Percentiles rank a stretch among this genome's conserved stretches.
Evolutionary conservation across 371 early-diverging fungal genomes (phyloP).

Genomic region (Apophysomyces elegans): DNA sequence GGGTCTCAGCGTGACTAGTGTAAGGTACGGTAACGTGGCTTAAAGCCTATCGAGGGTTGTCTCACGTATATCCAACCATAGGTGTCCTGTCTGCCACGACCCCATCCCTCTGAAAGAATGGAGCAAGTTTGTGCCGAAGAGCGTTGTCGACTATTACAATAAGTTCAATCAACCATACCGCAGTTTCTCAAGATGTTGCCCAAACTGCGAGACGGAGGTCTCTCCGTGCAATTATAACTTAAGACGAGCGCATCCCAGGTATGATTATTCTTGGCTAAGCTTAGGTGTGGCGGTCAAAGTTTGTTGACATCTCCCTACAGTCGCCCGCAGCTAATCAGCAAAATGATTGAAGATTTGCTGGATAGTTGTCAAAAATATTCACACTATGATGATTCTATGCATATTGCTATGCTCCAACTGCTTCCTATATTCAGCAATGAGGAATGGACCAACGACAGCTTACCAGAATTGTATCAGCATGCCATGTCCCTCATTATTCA

Average conservation of each 20-base stretch:
- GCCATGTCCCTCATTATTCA: conserved; percentile 21
- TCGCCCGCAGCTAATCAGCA: background rate
- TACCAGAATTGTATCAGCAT: conserved; percentile 32
- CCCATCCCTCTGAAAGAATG: conserved; percentile 63
- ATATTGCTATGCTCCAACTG: conserved; percentile 12
- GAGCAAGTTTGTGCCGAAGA: conserved; percentile 52
- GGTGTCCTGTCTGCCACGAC: conserved; percentile 62
- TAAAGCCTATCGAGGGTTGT: conserved; percentile 65
- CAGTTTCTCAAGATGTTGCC: conserved; percentile 64
- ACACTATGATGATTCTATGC: conserved; percentile 11
- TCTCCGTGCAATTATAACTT: conserved; percentile 40
- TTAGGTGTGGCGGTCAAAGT: conserved; percentile 9
- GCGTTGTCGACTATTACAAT: conserved; percentile 53
- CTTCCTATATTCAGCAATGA: conserved; percentile 25
- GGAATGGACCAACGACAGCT: conserved; percentile 36
- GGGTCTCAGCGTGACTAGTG: conserved; percentile 68
- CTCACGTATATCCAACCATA: conserved; percentile 64
- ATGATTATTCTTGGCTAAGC: background rate
- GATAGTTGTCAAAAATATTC: conserved; percentile 3
- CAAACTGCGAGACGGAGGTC: conserved; percentile 62
- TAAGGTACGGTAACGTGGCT: conserved; percentile 60
- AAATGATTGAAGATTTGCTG: conserved; percentile 1
- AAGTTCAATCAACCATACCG: conserved; percentile 69
- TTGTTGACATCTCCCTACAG: background rate
- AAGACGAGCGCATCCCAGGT: conserved; percentile 8